These are phyloP conservation scores for Penicillium polonicum DNA, from an alignment of 2,329 filamentous ascomycete species.

Conservation along the genomic window DNA sequence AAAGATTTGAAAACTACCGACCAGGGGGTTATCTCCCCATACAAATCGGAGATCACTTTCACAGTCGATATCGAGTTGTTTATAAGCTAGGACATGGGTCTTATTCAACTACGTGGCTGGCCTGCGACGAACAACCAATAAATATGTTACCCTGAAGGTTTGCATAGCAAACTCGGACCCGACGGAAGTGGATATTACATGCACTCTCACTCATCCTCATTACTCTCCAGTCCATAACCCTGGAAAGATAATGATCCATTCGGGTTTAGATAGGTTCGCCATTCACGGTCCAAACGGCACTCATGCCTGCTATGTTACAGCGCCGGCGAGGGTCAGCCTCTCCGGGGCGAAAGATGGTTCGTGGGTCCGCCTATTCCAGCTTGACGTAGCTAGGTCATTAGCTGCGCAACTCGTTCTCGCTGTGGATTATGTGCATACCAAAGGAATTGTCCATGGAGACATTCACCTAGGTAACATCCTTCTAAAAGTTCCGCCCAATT, in stretches of 20 bases:
- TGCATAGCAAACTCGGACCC: not conserved
- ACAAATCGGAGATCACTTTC: slow-evolving; percentile 28
- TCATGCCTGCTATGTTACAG: slow-evolving; percentile 26
- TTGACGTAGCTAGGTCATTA: slow-evolving; percentile 25
- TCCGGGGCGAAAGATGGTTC: slow-evolving; percentile 20
- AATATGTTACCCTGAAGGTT: slow-evolving; percentile 7
- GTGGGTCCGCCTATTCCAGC: slow-evolving; percentile 25
- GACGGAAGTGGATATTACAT: slow-evolving; percentile 20
- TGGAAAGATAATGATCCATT: not conserved
- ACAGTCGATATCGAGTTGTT: slow-evolving; percentile 36
- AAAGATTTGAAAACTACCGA: slow-evolving; percentile 24
- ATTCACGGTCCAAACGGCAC: slow-evolving; percentile 10
- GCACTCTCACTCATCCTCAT: slow-evolving; percentile 9
- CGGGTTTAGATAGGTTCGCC: not conserved
- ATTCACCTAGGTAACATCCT: slow-evolving; percentile 28
- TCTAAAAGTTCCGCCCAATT: no score
- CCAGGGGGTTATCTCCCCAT: slow-evolving; percentile 31
- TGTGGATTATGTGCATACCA: slow-evolving; percentile 31
- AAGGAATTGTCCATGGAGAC: slow-evolving; percentile 31
- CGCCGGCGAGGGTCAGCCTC: slow-evolving; percentile 21
- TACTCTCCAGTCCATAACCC: not conserved
- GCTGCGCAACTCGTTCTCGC: slow-evolving; percentile 32
- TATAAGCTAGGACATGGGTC: slow-evolving; percentile 43
- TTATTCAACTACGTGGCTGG: slow-evolving; percentile 36
- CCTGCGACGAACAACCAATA: slow-evolving; percentile 20